Evolutionary conservation across 2,329 filamentous ascomycete species (phyloP).

Genomic region (Venturia oleaginea): DNA sequence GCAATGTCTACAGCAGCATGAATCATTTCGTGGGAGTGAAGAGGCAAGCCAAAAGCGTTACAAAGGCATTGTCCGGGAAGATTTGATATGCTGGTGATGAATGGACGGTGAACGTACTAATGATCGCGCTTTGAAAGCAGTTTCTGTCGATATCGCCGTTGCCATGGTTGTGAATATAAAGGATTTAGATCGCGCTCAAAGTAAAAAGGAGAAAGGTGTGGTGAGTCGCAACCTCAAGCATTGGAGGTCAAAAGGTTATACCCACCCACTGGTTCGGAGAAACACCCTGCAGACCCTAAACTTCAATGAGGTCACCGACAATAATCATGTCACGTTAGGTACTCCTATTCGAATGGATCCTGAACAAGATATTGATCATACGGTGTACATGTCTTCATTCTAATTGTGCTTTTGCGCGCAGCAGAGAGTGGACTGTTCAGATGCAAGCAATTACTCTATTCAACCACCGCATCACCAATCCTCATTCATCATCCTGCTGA

Average conservation of each 20-base stretch:
- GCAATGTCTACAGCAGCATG: background rate
- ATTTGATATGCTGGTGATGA: background rate
- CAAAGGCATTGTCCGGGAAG: background rate
- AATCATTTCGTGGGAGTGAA: background rate
- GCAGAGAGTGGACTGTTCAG: background rate
- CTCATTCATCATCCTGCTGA: background rate
- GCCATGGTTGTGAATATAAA: background rate
- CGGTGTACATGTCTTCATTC: background rate
- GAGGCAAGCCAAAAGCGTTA: background rate
- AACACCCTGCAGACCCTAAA: background rate
- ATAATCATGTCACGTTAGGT: too few species aligned
- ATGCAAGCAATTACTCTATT: background rate
- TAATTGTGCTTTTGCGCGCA: background rate
- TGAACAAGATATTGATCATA: background rate
- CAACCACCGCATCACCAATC: background rate
- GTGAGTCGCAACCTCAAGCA: background rate
- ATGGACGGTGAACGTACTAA: slow-evolving; percentile 7
- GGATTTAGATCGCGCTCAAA: background rate
- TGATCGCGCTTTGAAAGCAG: slow-evolving; percentile 12
- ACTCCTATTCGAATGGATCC: too few species aligned
- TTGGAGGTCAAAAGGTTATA: background rate
- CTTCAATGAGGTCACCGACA: background rate
- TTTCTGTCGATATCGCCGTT: slow-evolving; percentile 6
- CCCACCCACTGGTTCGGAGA: background rate
- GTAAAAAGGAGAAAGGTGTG: background rate